phyloP scores from a whole-genome alignment of 2,329 filamentous ascomycete genomes.

The Aspergillus spinulosporus region DNA sequence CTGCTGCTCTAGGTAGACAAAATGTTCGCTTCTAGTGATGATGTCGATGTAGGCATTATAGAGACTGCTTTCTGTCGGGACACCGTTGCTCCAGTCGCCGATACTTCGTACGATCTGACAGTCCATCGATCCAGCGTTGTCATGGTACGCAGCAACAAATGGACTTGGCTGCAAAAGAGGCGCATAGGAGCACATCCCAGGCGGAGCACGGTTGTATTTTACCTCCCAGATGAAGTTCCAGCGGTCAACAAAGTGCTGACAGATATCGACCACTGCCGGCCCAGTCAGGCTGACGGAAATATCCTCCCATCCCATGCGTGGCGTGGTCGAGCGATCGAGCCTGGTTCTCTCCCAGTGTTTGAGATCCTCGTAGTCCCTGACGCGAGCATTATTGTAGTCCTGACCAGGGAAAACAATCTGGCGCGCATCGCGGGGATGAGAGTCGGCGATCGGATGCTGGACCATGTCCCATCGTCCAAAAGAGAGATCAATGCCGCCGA shows the following conservation, averaged over 20 bases:
- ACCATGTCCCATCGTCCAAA: conserved; percentile 2
- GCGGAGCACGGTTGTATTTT: neutral
- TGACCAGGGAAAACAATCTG: neutral
- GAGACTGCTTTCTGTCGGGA: neutral
- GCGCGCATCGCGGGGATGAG: neutral
- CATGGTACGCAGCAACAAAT: too few species aligned
- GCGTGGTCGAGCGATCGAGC: neutral
- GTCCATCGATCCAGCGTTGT: neutral
- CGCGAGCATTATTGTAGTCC: conserved; percentile 3
- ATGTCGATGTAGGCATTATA: conserved; percentile 2
- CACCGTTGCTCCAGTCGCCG: neutral
- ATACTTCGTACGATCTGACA: neutral
- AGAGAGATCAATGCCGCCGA: conserved; percentile 1
- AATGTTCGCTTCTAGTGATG: neutral
- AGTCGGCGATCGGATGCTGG: neutral
- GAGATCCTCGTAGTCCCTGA: neutral
- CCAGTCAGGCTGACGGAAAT: conserved; percentile 2
- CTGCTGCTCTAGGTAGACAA: conserved; percentile 4
- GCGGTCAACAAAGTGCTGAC: conserved; percentile 1
- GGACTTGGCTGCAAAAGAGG: neutral
- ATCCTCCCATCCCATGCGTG: conserved; percentile 2
- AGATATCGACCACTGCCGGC: neutral
- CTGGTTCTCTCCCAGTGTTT: neutral
- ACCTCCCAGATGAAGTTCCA: neutral
- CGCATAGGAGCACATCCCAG: neutral